A percentile compares a stretch with the other conserved stretches of the same genome.
These are phyloP conservation scores for Xylaria sp. DNA, from an alignment of 2,329 filamentous ascomycete species.

Conservation along the genomic window DNA sequence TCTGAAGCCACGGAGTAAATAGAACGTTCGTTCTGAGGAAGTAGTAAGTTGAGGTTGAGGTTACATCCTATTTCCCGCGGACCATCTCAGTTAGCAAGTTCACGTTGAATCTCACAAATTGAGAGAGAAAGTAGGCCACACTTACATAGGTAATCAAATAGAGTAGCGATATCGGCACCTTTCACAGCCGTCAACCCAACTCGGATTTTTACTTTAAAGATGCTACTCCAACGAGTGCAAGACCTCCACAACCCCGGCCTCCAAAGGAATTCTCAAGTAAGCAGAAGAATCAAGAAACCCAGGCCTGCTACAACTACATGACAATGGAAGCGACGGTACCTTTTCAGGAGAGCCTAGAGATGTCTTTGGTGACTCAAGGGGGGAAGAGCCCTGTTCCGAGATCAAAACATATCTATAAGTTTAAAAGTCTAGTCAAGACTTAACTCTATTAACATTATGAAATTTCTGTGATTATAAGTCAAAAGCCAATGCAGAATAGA, in stretches of 20 bases:
- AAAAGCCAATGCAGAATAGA: neutral
- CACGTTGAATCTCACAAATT: neutral
- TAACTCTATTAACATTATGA: neutral
- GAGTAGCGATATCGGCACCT: neutral
- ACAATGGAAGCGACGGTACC: neutral
- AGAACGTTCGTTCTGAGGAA: neutral
- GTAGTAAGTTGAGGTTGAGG: neutral
- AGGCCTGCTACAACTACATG: neutral
- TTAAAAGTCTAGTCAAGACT: neutral
- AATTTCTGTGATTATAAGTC: neutral
- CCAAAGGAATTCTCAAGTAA: too few relatives aligned
- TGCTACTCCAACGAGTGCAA: neutral
- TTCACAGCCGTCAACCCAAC: neutral
- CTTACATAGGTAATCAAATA: neutral
- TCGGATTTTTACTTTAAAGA: neutral
- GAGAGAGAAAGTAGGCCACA: neutral
- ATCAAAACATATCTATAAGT: neutral
- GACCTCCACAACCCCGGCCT: neutral
- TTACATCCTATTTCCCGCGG: too few relatives aligned
- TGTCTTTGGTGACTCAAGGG: neutral
- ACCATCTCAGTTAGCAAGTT: too few relatives aligned
- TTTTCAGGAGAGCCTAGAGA: neutral
- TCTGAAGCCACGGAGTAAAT: neutral
- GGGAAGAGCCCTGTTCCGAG: neutral
- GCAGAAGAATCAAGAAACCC: neutral